Base-by-base conservation (phyloP, 2,329 filamentous ascomycete species). In the Sodiomyces alkalinus region DNA sequence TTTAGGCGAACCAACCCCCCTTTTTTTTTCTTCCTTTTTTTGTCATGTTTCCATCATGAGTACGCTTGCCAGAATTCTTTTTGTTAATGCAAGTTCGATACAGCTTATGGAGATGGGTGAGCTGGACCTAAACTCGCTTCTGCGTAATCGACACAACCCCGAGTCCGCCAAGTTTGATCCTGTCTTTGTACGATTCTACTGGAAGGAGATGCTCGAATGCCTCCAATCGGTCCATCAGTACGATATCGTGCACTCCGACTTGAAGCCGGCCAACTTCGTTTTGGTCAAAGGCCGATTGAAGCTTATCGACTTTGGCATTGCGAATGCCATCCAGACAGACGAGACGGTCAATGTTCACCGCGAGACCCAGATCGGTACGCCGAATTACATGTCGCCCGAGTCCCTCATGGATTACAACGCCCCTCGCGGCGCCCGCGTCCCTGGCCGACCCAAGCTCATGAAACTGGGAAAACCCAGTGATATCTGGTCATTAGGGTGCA, bases 201-300 rank as follows among this genome's bases (percentile, higher is more conserved):
- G 90, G 90, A 90, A 92, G 52, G 90, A 98, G 55, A 98, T 98
- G 90, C 74, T 98, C 12, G 85, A 93, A 51, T 96, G 90, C 48
- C 73, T 98, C 5, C 72, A 81, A 40, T 73, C 87, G 1, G 85
- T 98, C 1, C 90, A 98, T 48, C 70, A 79, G 9, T 67, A 78
- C 48, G 85, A 94, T 46, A 86, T 98, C 38, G 90, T 98, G 3
- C 90, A 98, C 55, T 93, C 85, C 0, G 90, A 98, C 47, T 64
- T 98, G 20, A 98, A 98, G 53, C 90, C 90, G 1, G 86, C 86
- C 43, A 98, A 98, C 50, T 98, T 98, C 49, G 78, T 98, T 15
- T 66, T 96, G 13, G 85, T 93, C 12, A 74, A 85, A 46, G 90
- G 90, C 15, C 72, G 78, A 16, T 63, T 98, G 20, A 98, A 98